Evolutionary conservation across 2,329 filamentous ascomycete genomes (phyloP).

Genomic region (Cladorrhinum sp.): DNA sequence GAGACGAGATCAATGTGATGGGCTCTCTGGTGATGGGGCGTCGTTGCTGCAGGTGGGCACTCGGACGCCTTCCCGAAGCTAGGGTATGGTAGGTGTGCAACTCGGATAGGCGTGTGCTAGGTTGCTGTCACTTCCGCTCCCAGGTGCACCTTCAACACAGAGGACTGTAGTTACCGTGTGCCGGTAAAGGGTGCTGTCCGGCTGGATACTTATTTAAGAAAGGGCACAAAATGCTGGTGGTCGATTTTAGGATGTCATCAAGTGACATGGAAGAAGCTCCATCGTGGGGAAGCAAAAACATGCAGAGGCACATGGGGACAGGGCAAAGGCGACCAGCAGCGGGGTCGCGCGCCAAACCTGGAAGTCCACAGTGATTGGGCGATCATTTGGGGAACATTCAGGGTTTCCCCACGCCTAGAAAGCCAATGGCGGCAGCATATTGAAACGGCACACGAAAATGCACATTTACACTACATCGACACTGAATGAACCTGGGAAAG

Average conservation of each 20-base stretch:
- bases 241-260: too few relatives aligned
- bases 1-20: slow-evolving; percentile 11
- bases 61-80: neutral
- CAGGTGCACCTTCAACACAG: slow-evolving; percentile 1
- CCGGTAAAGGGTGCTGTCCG: neutral
- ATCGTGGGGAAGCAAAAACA: too few relatives aligned
- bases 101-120: neutral
- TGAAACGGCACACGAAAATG: slow-evolving; percentile 11
- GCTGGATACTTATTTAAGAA: slow-evolving; percentile 18
- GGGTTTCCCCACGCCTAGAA: slow-evolving; percentile 27
- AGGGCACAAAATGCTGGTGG: slow-evolving; percentile 16
- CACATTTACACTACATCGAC: neutral
- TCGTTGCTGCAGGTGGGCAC: neutral
- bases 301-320: too few relatives aligned
- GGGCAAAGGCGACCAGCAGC: slow-evolving; percentile 26
- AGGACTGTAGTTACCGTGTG: too few relatives aligned
- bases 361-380: slow-evolving; percentile 21
- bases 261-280: too few relatives aligned
- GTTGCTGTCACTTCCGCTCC: neutral
- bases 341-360: slow-evolving; percentile 19
- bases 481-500: neutral
- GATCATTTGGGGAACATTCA: slow-evolving; percentile 19
- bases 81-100: neutral
- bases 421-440: slow-evolving; percentile 26
- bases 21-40: slow-evolving; percentile 2